These are phyloP conservation scores for Boletus bicolor DNA, from an alignment of 768 basidiomycete genomes.

Conservation along the genomic window DNA sequence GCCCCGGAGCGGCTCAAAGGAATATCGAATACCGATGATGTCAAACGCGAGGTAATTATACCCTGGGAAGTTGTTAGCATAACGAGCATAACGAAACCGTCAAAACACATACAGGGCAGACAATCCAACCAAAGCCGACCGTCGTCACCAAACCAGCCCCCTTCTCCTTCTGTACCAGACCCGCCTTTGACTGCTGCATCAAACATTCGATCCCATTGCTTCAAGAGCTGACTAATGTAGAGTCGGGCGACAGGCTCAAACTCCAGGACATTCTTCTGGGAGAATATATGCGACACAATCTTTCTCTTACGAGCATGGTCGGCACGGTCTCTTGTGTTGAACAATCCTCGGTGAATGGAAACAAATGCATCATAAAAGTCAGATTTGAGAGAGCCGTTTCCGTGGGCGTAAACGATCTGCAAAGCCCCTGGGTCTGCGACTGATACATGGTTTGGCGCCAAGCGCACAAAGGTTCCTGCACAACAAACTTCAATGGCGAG, in stretches of 20 bases:
- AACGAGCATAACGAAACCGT: background rate
- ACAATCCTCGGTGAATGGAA: slow-evolving; percentile 66
- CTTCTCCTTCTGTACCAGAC: slow-evolving; percentile 56
- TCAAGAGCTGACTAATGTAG: slow-evolving; percentile 57
- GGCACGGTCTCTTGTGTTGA: slow-evolving; percentile 72
- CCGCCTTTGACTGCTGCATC: slow-evolving; percentile 52
- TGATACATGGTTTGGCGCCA: slow-evolving; percentile 76
- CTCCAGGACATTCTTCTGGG: slow-evolving; percentile 79
- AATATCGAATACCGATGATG: slow-evolving; percentile 55
- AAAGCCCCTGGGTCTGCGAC: slow-evolving; percentile 78
- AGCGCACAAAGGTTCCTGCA: slow-evolving; percentile 61
- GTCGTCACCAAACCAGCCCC: slow-evolving; percentile 53
- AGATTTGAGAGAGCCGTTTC: slow-evolving; percentile 79
- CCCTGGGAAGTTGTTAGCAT: slow-evolving; percentile 34
- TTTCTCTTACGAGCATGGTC: slow-evolving; percentile 90
- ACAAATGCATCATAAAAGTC: slow-evolving; percentile 81
- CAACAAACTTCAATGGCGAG: background rate
- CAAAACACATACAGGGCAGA: slow-evolving; percentile 60
- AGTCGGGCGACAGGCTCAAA: slow-evolving; percentile 77
- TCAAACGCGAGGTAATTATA: slow-evolving; percentile 67
- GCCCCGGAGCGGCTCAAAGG: background rate
- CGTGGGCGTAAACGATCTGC: slow-evolving; percentile 72
- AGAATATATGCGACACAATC: slow-evolving; percentile 83
- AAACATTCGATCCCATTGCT: slow-evolving; percentile 74
- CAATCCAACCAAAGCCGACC: slow-evolving; percentile 73